Percentiles rank a stretch among this genome's conserved stretches.
Conservation (phyloP, 805 yeast species). For the Yamadazyma paraphyllophila region DNA sequence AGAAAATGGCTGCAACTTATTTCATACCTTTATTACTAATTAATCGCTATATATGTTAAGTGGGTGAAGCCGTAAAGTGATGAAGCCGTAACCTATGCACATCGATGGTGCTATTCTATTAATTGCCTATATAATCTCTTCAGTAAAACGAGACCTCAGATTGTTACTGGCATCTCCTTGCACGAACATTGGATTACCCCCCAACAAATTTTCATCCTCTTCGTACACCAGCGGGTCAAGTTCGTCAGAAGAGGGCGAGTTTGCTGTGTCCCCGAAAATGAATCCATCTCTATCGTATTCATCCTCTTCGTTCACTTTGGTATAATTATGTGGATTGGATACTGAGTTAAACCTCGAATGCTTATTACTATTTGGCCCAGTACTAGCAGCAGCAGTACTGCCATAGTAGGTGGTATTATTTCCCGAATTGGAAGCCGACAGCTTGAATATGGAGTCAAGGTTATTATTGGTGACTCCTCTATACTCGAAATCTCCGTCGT, state of each 20-base stretch:
- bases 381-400: slow-evolving; percentile 11
- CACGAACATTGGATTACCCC: slow-evolving; percentile 12
- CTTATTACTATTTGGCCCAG: slow-evolving; percentile 13
- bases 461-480: slow-evolving; percentile 46
- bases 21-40: neutral
- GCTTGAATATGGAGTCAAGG: slow-evolving; percentile 37
- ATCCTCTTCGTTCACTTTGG: slow-evolving; percentile 10
- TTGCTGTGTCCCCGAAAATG: neutral
- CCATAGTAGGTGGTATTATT: slow-evolving; percentile 6
- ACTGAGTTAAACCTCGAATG: slow-evolving; percentile 29
- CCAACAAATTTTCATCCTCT: slow-evolving; percentile 10
- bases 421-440: slow-evolving; percentile 19
- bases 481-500: slow-evolving; percentile 35
- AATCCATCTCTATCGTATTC: slow-evolving; percentile 6
- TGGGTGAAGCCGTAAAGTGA: too few species aligned
- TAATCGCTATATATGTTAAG: neutral
- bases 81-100: too few species aligned
- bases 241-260: slow-evolving; percentile 11
- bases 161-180: slow-evolving; percentile 18
- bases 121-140: slow-evolving; percentile 14
- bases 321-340: slow-evolving; percentile 17
- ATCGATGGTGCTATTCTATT: neutral
- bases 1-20: neutral
- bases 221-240: slow-evolving; percentile 14
- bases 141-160: slow-evolving; percentile 20